A percentile compares a stretch with the other conserved stretches of the same genome.
phyloP scores from a whole-genome alignment of 1,284 basidiomycete species.

The Ceratobasidium sp. region DNA sequence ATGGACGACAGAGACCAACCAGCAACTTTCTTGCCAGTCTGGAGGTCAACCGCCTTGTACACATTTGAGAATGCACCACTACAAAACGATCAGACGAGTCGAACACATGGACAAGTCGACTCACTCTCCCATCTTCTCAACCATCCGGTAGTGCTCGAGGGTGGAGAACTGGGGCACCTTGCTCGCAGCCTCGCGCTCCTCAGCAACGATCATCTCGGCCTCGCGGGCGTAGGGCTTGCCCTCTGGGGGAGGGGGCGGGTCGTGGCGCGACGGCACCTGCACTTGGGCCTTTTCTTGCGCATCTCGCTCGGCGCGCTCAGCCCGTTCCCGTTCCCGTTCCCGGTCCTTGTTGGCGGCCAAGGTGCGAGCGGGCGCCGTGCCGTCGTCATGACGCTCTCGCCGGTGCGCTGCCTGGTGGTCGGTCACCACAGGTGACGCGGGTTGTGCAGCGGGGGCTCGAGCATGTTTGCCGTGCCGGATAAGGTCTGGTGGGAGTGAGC shows the following conservation, averaged over 20 bases:
- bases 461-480: conserved; percentile 49
- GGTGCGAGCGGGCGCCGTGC: neutral
- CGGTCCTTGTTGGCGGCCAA: neutral
- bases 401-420: conserved; percentile 35
- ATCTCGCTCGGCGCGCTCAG: conserved; percentile 27
- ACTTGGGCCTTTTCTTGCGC: conserved; percentile 39
- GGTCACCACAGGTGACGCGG: conserved; percentile 36
- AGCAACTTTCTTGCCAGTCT: conserved; percentile 85
- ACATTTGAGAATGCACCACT: conserved; percentile 99
- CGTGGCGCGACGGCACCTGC: conserved; percentile 27
- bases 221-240: conserved; percentile 54
- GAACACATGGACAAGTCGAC: conserved; percentile 55
- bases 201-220: conserved; percentile 79
- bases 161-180: conserved; percentile 87
- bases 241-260: conserved; percentile 23
- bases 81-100: conserved; percentile 40
- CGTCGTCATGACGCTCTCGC: conserved; percentile 13
- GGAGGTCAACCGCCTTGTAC: conserved; percentile 88
- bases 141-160: conserved; percentile 81
- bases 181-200: conserved; percentile 77
- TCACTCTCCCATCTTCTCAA: conserved; percentile 97
- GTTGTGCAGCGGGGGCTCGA: conserved; percentile 41
- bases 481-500: conserved; percentile 43
- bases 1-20: conserved; percentile 61
- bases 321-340: conserved; percentile 21